Base-by-base conservation (phyloP, 177 flowering plant species). In the Vitis hybrid region DNA sequence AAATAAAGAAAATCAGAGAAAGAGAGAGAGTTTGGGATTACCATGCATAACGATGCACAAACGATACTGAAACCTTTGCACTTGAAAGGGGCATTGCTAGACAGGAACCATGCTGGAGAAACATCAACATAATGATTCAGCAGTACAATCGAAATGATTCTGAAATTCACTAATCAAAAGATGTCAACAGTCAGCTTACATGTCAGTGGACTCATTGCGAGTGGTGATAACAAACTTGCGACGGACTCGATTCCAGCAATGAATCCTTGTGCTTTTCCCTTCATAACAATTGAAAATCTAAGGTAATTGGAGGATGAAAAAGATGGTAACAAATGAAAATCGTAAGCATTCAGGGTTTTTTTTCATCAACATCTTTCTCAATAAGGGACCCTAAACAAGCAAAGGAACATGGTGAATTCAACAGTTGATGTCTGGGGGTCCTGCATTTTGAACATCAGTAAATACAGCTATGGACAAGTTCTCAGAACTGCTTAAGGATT, bases 191-290 rank as follows among this genome's bases (percentile, higher is more conserved):
- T 56, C 2, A 60, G 82, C 96, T 88, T 68, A 93, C 98, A 81
- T 31, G 97, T 91, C 72, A 89, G 73, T 63, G 98, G 98, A 73
- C 92, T 93, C 91, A 93, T 93, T 39, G 73, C 89, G 20, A 93
- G 72, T 7, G 98, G 97, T 34, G 98, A 89, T 65, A 93, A 75
- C 15, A 93, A 79, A 74, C 93, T 87, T 26, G 94, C 90, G 50
- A 90, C 75, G 26, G 98, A 80, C 69, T 91, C 85, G 45, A 91
- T 86, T 2, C 93, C 92, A 39, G 97, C 97, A 29, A 93, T 68
- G 48, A 91, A 84, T 74, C 97, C 97, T 79, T 93, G 98, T 49
- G 90, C 85, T 80, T 91, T 88, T 20, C 94, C 98, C 98, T 93
- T 34, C 39, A 34, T 1, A 34, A 34, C 39, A 34, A 4, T 34